phyloP scores from a whole-genome alignment of 1,284 basidiomycete species.

The Microbotryum violaceum region DNA sequence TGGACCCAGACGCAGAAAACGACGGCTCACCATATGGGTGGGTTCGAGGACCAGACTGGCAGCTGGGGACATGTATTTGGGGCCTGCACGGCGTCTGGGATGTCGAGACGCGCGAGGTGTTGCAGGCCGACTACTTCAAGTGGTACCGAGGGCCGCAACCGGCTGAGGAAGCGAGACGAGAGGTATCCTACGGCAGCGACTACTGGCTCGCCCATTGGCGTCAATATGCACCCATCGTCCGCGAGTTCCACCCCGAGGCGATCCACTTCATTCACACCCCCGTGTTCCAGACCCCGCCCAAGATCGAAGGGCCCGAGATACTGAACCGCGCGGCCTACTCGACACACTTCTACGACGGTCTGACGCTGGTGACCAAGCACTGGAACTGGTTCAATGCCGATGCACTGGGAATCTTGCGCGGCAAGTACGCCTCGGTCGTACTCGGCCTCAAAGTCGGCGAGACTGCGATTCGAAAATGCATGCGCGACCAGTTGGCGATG shows the following conservation, averaged over 20 bases:
- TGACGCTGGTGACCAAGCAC: slow-evolving; percentile 50
- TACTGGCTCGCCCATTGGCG: slow-evolving; percentile 77
- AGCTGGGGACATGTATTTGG: slow-evolving; percentile 77
- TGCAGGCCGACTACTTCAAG: slow-evolving; percentile 73
- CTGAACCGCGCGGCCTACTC: slow-evolving; percentile 61
- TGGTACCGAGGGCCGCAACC: slow-evolving; percentile 36
- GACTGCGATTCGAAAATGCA: slow-evolving; percentile 65
- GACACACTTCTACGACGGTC: slow-evolving; percentile 90
- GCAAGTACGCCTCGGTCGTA: slow-evolving; percentile 58
- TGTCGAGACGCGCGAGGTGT: slow-evolving; percentile 54
- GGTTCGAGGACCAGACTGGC: slow-evolving; percentile 67
- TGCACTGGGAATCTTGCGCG: slow-evolving; percentile 62
- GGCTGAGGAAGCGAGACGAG: slow-evolving; percentile 11
- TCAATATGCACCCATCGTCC: slow-evolving; percentile 58
- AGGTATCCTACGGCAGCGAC: slow-evolving; percentile 64
- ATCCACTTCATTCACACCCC: slow-evolving; percentile 89
- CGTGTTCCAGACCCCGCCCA: slow-evolving; percentile 60
- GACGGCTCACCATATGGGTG: slow-evolving; percentile 59
- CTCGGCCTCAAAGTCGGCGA: slow-evolving; percentile 62
- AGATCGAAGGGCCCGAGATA: slow-evolving; percentile 25
- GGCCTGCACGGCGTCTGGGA: slow-evolving; percentile 93
- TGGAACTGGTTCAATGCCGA: slow-evolving; percentile 81
- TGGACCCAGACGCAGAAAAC: slow-evolving; percentile 29
- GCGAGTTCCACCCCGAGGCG: slow-evolving; percentile 67
- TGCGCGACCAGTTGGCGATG: slow-evolving; percentile 76